A percentile compares a stretch with the other conserved stretches of the same genome.
These are phyloP conservation scores for Pleurotus giganteus DNA, from an alignment of 768 basidiomycete species.

Conservation along the genomic window DNA sequence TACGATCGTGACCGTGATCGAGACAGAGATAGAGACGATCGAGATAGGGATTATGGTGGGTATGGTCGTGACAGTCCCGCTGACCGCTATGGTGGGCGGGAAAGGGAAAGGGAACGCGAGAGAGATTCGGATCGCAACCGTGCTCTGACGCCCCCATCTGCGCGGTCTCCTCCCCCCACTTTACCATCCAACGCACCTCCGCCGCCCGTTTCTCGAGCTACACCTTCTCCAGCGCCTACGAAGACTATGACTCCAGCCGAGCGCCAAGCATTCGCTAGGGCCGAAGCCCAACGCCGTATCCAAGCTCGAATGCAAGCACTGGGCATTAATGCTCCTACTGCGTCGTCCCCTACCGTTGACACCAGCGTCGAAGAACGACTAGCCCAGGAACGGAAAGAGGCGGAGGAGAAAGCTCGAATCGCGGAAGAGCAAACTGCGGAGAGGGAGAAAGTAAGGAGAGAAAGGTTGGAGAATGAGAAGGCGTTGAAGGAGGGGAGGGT, in stretches of 20 bases:
- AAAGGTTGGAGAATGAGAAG: conserved; percentile 75
- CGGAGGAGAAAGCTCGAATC: conserved; percentile 75
- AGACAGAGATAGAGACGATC: conserved; percentile 38
- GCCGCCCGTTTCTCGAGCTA: conserved; percentile 37
- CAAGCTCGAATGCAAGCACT: conserved; percentile 84
- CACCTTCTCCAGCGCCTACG: conserved; percentile 55
- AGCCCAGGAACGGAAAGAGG: conserved; percentile 84
- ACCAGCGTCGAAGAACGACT: conserved; percentile 82
- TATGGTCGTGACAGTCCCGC: conserved; percentile 26
- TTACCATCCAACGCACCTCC: conserved; percentile 41
- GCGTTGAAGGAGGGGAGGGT: conserved; percentile 50
- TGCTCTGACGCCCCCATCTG: conserved; percentile 41
- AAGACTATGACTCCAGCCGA: conserved; percentile 88
- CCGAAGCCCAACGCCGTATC: conserved; percentile 78
- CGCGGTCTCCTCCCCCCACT: conserved; percentile 50
- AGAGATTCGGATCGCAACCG: conserved; percentile 39
- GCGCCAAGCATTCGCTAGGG: conserved; percentile 71
- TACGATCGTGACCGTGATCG: conserved; percentile 32
- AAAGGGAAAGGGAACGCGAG: conserved; percentile 21
- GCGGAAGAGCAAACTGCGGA: conserved; percentile 84
- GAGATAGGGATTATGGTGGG: conserved; percentile 33
- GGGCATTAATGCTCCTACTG: conserved; percentile 57
- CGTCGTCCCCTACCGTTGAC: conserved; percentile 55
- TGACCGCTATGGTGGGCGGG: conserved; percentile 20
- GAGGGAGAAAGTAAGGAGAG: conserved; percentile 67